Evolutionary conservation across 371 early-diverging fungal species (phyloP).

Genomic region (Apophysomyces variabilis): DNA sequence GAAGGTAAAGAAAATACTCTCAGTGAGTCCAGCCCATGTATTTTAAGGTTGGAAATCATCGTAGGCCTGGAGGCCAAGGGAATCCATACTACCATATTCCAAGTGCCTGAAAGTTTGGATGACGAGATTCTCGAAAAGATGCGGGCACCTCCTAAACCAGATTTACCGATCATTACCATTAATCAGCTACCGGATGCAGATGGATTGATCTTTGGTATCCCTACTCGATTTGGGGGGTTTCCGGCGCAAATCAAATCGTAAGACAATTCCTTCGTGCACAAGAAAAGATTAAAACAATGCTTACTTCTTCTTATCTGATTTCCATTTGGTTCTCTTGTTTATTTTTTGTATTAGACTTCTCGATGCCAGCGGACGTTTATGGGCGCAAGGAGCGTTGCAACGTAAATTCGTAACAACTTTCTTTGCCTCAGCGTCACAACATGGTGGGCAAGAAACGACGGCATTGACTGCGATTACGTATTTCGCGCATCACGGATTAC

Average conservation of each 20-base stretch:
- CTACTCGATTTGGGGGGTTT: constrained; percentile 65
- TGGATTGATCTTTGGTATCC: constrained; percentile 80
- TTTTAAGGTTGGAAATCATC: constrained; percentile 24
- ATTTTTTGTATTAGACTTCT: constrained; percentile 27
- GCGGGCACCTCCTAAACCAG: constrained; percentile 67
- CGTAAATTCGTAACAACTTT: constrained; percentile 80
- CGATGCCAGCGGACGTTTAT: constrained; percentile 78
- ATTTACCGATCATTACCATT: constrained; percentile 66
- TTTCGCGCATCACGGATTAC: constrained; percentile 82
- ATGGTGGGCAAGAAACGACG: constrained; percentile 85
- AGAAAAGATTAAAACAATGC: no score
- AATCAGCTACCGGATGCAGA: constrained; percentile 69
- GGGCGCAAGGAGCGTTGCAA: constrained; percentile 66
- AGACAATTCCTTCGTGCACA: background rate
- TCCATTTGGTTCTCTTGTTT: no score
- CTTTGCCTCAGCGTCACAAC: constrained; percentile 70
- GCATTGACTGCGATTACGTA: constrained; percentile 68
- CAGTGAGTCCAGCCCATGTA: no score
- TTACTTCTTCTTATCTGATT: no score
- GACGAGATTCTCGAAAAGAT: constrained; percentile 71
- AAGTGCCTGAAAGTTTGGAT: constrained; percentile 72
- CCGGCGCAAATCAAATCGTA: constrained; percentile 79
- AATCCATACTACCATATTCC: constrained; percentile 69
- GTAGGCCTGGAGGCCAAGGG: constrained; percentile 54
- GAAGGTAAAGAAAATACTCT: constrained; percentile 54